phyloP scores from a whole-genome alignment of 1,139 yeast species.

The Kodamaea arcana region DNA sequence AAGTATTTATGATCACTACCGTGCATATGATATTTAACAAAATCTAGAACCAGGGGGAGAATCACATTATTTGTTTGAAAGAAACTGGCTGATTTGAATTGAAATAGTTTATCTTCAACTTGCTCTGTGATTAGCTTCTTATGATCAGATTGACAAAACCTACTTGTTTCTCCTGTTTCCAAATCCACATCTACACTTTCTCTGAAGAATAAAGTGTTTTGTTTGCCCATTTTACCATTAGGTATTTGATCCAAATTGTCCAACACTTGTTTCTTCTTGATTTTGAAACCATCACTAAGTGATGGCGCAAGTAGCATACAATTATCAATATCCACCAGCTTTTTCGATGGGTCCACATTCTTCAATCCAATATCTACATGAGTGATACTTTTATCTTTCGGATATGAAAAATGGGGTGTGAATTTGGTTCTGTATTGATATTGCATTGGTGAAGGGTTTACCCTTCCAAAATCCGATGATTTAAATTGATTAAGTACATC shows the following conservation, averaged over 20 bases:
- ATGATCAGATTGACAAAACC: conserved; percentile 24
- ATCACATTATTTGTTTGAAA: conserved; percentile 36
- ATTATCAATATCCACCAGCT: conserved; percentile 24
- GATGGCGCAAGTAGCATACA: conserved; percentile 31
- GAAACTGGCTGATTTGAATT: conserved; percentile 31
- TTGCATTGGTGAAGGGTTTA: conserved; percentile 29
- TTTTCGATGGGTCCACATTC: conserved; percentile 19
- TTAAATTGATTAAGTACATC: conserved; percentile 11
- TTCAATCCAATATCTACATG: conserved; percentile 30
- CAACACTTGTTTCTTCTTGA: conserved; percentile 11
- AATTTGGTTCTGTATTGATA: conserved; percentile 35
- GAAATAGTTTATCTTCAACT: conserved; percentile 29
- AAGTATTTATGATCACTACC: conserved; percentile 20
- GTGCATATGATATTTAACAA: conserved; percentile 23
- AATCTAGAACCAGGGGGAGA: conserved; percentile 33
- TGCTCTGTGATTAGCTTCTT: conserved; percentile 27
- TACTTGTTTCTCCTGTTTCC: conserved; percentile 28
- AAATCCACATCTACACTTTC: conserved; percentile 32
- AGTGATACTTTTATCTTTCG: conserved; percentile 8
- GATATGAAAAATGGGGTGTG: conserved; percentile 31
- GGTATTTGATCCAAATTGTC: conserved; percentile 5
- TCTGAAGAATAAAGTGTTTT: conserved; percentile 24
- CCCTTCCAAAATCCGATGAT: conserved; percentile 12
- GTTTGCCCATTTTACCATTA: conserved; percentile 8
- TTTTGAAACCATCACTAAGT: conserved; percentile 20